Evolutionary conservation across 495 filamentous ascomycete genomes (phyloP), one percentile per base, ranked within the genome.

Genomic region (Penicillium chermesinum): DNA sequence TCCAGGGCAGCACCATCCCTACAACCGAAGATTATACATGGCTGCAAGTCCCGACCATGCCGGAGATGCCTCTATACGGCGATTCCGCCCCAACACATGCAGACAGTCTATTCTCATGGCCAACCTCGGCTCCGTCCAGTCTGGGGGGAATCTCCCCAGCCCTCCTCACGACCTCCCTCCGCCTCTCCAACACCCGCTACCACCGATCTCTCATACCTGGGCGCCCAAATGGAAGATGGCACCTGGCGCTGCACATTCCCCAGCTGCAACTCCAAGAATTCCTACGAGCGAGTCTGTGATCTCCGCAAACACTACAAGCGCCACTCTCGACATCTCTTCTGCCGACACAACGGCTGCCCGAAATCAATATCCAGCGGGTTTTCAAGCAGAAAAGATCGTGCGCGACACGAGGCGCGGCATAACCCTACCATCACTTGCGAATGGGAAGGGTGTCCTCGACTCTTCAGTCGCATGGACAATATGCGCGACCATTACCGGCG

Each of bases 381-480:
- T 52, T 79, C 74, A 2, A 78, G 73, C 44, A 76, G 76, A 56
- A 82, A 82, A 49, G 79, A 82, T 46, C 69, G 75, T 3, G 69
- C 72, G 43, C 63, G 77, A 10, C 77, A 81, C 44, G 78, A 80
- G 54, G 77, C 79, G 16, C 77, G 74, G 45, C 79, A 82, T 56
- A 78, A 79, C 41, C 79, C 79, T 1, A 67, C 59, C 13, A 67
- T 82, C 25, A 44, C 58, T 3, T 82, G 79, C 53, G 70, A 79
- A 45, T 80, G 71, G 69, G 61, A 68, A 18, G 75, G 68, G 6
- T 82, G 79, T 55, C 65, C 66, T 10, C 57, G 77, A 43, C 61
- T 81, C n/a, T 82, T 82, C 53, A 79, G 76, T 59, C 60, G 79
- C 27, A 69, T 78, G 10, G 79, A 82, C 48, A 82, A 82, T 52